Evolutionary conservation across 257 asterid genomes (phyloP).

Genomic region (Fraxinus americana): DNA sequence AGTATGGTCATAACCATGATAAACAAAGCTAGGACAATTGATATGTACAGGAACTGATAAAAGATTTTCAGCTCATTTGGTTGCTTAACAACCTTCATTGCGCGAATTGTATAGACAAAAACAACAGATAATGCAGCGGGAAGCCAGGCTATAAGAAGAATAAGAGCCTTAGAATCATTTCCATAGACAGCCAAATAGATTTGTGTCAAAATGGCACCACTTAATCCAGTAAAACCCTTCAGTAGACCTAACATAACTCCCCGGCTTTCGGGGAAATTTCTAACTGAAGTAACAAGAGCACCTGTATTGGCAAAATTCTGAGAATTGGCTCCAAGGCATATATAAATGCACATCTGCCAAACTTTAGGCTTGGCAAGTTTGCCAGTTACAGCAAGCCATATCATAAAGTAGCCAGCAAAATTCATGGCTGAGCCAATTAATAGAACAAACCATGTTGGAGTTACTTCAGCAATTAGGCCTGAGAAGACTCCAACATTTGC

Average conservation of each 20-base stretch:
- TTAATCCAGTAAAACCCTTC: constrained; percentile 79
- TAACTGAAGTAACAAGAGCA: constrained; percentile 76
- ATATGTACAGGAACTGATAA: constrained; percentile 53
- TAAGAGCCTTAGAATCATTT: constrained; percentile 66
- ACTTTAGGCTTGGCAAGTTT: constrained; percentile 53
- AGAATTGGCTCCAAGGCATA: constrained; percentile 81
- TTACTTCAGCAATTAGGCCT: constrained; percentile 74
- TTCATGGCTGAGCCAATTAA: constrained; percentile 73
- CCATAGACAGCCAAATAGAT: constrained; percentile 76
- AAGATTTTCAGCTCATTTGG: constrained; percentile 50
- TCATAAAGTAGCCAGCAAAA: constrained; percentile 78
- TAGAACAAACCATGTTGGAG: constrained; percentile 82
- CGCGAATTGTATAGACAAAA: constrained; percentile 79
- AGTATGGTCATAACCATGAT: constrained; percentile 72
- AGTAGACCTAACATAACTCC: constrained; percentile 67
- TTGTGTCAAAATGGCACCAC: constrained; percentile 84
- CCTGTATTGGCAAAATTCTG: constrained; percentile 89
- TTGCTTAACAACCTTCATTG: constrained; percentile 49
- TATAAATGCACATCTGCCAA: constrained; percentile 82
- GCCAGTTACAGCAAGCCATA: constrained; percentile 61
- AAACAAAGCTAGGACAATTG: constrained; percentile 63
- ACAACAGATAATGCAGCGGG: constrained; percentile 83
- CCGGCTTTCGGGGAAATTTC: constrained; percentile 70
- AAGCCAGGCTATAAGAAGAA: constrained; percentile 85
- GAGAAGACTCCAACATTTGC: constrained; percentile 86